Evolutionary conservation across 768 basidiomycete genomes (phyloP).

Genomic region (Agrocybe pediades): DNA sequence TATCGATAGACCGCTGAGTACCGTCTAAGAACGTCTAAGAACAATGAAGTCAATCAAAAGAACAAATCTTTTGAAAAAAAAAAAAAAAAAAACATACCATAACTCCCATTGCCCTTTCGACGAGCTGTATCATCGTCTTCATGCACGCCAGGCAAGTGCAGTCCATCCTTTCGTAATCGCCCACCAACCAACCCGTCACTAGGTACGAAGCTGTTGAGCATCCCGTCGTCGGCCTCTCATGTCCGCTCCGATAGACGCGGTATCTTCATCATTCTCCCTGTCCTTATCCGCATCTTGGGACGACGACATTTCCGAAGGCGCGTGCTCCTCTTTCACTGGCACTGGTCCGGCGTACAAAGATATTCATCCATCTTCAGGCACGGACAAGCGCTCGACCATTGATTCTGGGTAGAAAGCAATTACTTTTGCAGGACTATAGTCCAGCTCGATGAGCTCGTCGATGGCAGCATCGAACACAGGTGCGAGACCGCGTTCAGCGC

Average conservation of each 20-base stretch:
- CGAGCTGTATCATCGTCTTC: constrained; percentile 65
- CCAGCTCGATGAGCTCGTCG: constrained; percentile 83
- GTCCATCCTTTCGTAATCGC: constrained; percentile 53
- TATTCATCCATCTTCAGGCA: constrained; percentile 75
- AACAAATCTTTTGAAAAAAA: constrained; percentile 3
- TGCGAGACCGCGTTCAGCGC: constrained; percentile 75
- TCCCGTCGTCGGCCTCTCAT: constrained; percentile 27
- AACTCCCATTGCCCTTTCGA: constrained; percentile 33
- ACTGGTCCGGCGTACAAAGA: constrained; percentile 79
- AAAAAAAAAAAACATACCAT: constrained; percentile 37
- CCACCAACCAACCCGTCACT: constrained; percentile 45
- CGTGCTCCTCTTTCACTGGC: constrained; percentile 26
- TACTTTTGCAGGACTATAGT: constrained; percentile 93
- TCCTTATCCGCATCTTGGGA: no score
- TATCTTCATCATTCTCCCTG: constrained; percentile 20
- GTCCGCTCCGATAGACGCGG: constrained; percentile 12
- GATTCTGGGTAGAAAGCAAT: constrained; percentile 84
- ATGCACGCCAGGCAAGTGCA: constrained; percentile 44
- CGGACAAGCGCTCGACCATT: constrained; percentile 77
- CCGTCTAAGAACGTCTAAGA: no score
- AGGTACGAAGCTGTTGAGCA: constrained; percentile 33
- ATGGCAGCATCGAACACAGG: constrained; percentile 78
- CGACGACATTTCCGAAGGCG: constrained; percentile 15
- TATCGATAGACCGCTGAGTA: constrained; percentile 76
- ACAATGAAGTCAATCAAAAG: no score